Percentiles rank a stretch among this genome's conserved stretches.
Evolutionary conservation across 148 eudicot genomes (phyloP).

Genomic region (Amaranthus cruentus): DNA sequence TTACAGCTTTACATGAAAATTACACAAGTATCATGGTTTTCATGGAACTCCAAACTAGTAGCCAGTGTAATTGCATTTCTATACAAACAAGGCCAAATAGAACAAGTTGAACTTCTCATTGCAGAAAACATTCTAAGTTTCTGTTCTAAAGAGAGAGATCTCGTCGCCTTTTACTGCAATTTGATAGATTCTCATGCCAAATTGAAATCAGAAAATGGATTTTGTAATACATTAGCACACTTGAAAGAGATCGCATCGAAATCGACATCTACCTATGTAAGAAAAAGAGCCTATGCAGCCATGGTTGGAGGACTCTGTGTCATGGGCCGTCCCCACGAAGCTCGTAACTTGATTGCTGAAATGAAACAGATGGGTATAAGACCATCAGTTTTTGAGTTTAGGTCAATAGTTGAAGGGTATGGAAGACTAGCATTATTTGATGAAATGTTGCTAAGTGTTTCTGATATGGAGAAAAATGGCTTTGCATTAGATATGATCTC

Average conservation of each 20-base stretch:
- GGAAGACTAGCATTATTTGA: slow-evolving; percentile 61
- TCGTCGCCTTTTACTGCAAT: slow-evolving; percentile 56
- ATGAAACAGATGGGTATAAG: slow-evolving; percentile 45
- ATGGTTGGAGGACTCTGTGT: slow-evolving; percentile 49
- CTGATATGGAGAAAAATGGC: slow-evolving; percentile 51
- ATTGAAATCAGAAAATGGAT: slow-evolving; percentile 43
- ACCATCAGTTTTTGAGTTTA: slow-evolving; percentile 51
- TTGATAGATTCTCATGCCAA: slow-evolving; percentile 48
- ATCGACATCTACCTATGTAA: slow-evolving; percentile 40
- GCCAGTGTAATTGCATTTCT: slow-evolving; percentile 56
- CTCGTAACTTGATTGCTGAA: slow-evolving; percentile 49
- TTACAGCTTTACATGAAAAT: slow-evolving; percentile 64
- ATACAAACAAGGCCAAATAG: slow-evolving; percentile 37
- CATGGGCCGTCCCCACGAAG: slow-evolving; percentile 56
- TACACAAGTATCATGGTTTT: slow-evolving; percentile 61
- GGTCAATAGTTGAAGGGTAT: slow-evolving; percentile 63
- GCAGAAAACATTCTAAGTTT: slow-evolving; percentile 35
- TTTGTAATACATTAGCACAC: slow-evolving; percentile 26
- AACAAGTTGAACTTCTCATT: slow-evolving; percentile 47
- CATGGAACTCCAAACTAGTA: slow-evolving; percentile 75
- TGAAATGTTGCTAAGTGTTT: slow-evolving; percentile 55
- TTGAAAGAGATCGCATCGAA: slow-evolving; percentile 31
- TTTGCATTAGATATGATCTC: slow-evolving; percentile 55
- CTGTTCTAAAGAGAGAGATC: slow-evolving; percentile 45
- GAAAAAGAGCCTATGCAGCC: slow-evolving; percentile 26